phyloP scores from a whole-genome alignment of 1,139 yeast genomes.

The Sporopachydermia cereana region DNA sequence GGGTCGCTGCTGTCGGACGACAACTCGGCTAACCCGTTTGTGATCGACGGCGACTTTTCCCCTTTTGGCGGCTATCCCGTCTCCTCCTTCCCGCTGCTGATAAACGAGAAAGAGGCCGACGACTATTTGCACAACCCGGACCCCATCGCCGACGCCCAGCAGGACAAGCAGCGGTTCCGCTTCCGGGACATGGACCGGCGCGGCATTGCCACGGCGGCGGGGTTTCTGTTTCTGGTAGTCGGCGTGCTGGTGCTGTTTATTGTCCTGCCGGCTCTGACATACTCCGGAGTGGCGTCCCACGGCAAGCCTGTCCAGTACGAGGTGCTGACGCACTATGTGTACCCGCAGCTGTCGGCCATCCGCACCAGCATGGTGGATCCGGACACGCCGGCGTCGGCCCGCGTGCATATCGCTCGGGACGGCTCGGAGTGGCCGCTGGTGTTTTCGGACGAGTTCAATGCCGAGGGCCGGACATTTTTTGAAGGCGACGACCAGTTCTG shows the following conservation, averaged over 20 bases:
- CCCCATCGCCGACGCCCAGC: constrained; percentile 74
- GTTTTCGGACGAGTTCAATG: constrained; percentile 76
- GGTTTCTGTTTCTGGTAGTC: constrained; percentile 41
- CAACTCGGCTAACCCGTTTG: constrained; percentile 4
- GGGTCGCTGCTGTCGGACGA: background rate
- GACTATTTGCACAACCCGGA: constrained; percentile 91
- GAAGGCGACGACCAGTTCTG: constrained; percentile 80
- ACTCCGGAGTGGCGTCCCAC: constrained; percentile 44
- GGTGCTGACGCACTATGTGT: constrained; percentile 42
- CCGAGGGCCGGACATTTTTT: constrained; percentile 73
- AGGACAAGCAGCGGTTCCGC: constrained; percentile 55
- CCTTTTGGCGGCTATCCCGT: constrained; percentile 97
- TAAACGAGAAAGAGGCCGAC: constrained; percentile 87
- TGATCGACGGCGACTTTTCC: constrained; percentile 23
- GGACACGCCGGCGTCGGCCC: constrained; percentile 58
- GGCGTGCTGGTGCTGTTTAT: constrained; percentile 60
- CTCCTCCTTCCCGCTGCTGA: constrained; percentile 67
- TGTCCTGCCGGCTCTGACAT: constrained; percentile 64
- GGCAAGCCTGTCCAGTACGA: constrained; percentile 28
- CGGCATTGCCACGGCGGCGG: constrained; percentile 30
- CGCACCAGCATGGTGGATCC: constrained; percentile 58
- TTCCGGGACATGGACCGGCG: constrained; percentile 36
- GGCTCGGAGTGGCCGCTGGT: constrained; percentile 64
- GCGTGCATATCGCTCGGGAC: constrained; percentile 31
- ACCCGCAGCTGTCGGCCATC: constrained; percentile 49